phyloP scores from a whole-genome alignment of 768 basidiomycete species.

The Termitomyces sp. region DNA sequence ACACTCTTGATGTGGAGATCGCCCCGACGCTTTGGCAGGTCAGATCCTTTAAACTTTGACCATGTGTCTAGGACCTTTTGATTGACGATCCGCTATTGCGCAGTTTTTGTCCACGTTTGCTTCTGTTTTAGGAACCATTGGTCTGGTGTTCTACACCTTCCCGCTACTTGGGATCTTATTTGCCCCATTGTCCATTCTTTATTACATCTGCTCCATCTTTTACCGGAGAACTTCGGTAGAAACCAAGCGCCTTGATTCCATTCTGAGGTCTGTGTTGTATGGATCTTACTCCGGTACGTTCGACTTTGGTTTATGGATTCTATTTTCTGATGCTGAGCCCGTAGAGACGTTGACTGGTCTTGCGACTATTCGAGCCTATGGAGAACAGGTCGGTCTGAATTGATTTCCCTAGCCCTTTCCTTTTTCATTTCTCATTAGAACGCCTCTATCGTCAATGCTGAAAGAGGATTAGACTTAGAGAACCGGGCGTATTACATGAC shows the following conservation, averaged over 20 bases:
- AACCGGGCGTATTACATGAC: slow-evolving; percentile 66
- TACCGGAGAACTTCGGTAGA: slow-evolving; percentile 63
- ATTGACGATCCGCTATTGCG: background rate
- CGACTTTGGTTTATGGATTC: background rate
- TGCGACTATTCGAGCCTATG: slow-evolving; percentile 59
- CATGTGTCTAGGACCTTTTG: background rate
- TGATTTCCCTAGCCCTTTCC: background rate
- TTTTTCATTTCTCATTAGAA: slow-evolving; percentile 21
- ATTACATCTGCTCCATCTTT: slow-evolving; percentile 49
- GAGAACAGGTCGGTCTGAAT: slow-evolving; percentile 38
- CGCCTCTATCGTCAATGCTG: slow-evolving; percentile 47
- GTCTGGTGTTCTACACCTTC: slow-evolving; percentile 62
- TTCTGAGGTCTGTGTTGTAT: slow-evolving; percentile 57
- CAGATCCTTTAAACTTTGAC: background rate
- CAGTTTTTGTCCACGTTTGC: slow-evolving; percentile 38
- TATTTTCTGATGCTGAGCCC: background rate
- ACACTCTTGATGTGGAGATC: slow-evolving; percentile 50
- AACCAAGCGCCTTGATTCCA: slow-evolving; percentile 60
- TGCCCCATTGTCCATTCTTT: slow-evolving; percentile 46
- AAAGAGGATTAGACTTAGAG: slow-evolving; percentile 52
- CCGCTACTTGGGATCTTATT: slow-evolving; percentile 66
- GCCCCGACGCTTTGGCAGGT: slow-evolving; percentile 46
- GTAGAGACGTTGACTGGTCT: slow-evolving; percentile 61
- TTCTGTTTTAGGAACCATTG: slow-evolving; percentile 51
- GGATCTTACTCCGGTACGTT: slow-evolving; percentile 50